phyloP scores from a whole-genome alignment of 495 filamentous ascomycete genomes.

The Tuber melanosporum region DNA sequence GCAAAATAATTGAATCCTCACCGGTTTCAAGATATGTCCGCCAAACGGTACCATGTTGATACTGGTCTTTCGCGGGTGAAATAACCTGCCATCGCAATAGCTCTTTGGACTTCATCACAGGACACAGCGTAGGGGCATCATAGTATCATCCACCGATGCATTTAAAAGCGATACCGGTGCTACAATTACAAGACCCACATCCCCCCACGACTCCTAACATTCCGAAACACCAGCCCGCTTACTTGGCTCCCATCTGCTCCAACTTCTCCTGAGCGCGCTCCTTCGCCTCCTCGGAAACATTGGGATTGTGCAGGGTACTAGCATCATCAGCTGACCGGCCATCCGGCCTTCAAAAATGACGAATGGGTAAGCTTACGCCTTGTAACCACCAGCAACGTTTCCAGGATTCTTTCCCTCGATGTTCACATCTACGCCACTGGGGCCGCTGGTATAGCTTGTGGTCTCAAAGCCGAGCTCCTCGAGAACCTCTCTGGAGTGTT shows the following conservation, averaged over 20 bases:
- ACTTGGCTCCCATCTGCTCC: constrained; percentile 34
- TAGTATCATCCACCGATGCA: background rate
- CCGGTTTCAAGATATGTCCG: background rate
- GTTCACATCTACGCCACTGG: constrained; percentile 17
- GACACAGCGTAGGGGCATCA: background rate
- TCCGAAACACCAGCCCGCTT: background rate
- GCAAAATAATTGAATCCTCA: background rate
- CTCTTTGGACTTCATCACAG: too few species aligned
- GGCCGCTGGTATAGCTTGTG: constrained; percentile 33
- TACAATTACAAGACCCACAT: background rate
- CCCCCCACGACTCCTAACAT: background rate
- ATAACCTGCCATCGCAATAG: background rate
- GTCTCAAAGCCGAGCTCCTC: constrained; percentile 41
- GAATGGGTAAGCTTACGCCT: constrained; percentile 39
- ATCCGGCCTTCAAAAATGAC: background rate
- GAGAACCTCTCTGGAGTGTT: constrained; percentile 46
- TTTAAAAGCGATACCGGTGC: background rate
- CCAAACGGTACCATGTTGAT: background rate
- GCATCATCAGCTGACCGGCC: background rate
- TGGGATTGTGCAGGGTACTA: constrained; percentile 46
- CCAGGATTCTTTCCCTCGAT: constrained; percentile 44
- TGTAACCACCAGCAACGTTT: constrained; percentile 48
- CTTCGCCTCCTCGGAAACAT: constrained; percentile 49
- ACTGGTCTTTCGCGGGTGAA: background rate
- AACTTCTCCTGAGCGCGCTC: constrained; percentile 46